These are phyloP conservation scores for Naganishia vaughanmartiniae DNA, from an alignment of 768 basidiomycete genomes.

Conservation along the genomic window DNA sequence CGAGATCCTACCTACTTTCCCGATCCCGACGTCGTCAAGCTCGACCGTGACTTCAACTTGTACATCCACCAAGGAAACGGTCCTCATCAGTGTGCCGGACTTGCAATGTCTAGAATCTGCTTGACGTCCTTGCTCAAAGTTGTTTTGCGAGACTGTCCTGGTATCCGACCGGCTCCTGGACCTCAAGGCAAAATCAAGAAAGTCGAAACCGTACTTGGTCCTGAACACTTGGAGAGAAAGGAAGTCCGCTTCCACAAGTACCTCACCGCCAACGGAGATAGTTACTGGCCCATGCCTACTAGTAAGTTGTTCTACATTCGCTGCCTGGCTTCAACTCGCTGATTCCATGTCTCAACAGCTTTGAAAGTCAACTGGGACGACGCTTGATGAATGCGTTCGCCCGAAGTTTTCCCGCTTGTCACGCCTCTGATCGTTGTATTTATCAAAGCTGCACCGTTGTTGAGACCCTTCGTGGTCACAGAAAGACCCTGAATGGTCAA, in stretches of 20 bases:
- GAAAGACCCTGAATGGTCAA: too few relatives aligned
- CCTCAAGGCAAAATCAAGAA: constrained; percentile 4
- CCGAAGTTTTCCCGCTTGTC: too few relatives aligned
- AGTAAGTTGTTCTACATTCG: not conserved
- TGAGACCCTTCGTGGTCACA: too few relatives aligned
- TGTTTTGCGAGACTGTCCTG: not conserved
- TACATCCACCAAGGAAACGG: not conserved
- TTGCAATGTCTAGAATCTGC: not conserved
- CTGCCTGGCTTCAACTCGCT: not conserved
- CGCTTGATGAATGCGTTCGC: not conserved
- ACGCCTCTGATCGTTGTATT: too few relatives aligned
- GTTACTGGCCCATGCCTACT: not conserved
- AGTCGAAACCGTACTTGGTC: not conserved
- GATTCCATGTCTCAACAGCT: not conserved
- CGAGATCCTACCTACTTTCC: not conserved
- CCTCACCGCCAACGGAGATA: not conserved
- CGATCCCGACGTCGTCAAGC: not conserved
- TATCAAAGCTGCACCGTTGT: too few relatives aligned
- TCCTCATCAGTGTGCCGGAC: not conserved
- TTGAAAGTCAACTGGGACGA: constrained; percentile 5
- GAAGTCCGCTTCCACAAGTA: not conserved
- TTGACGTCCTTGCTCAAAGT: not conserved
- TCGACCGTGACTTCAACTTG: not conserved
- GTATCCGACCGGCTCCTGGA: not conserved
- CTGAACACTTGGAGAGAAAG: not conserved